A percentile compares a stretch with the other conserved stretches of the same genome.
phyloP scores from a whole-genome alignment of 345 rosid genomes.

The Aurinia saxatilis region DNA sequence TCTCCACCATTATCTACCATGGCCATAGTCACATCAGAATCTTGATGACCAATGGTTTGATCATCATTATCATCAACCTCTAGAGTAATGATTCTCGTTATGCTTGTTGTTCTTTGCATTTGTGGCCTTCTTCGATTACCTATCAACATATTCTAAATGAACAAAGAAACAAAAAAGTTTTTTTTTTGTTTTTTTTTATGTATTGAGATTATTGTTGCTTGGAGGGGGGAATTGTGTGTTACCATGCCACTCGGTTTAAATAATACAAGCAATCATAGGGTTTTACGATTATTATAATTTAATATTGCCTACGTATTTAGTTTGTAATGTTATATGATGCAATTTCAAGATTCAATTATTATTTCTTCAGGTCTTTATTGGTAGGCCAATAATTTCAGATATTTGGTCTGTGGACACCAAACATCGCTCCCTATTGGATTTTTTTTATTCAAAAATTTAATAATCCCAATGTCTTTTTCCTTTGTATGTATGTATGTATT shows the following conservation, averaged over 20 bases:
- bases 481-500: too few species aligned
- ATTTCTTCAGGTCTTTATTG: constrained; percentile 18
- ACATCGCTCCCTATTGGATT: background rate
- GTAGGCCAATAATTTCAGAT: constrained; percentile 29
- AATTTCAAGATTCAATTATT: constrained; percentile 15
- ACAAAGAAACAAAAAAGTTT: background rate
- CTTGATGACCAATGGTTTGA: constrained; percentile 5
- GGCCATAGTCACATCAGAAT: constrained; percentile 9
- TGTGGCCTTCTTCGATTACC: constrained; percentile 16
- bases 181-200: background rate
- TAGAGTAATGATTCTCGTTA: background rate
- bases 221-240: constrained; percentile 17
- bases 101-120: constrained; percentile 29
- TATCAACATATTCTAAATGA: constrained; percentile 12
- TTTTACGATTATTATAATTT: constrained; percentile 6
- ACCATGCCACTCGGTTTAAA: constrained; percentile 17
- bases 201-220: constrained; percentile 15
- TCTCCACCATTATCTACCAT: background rate
- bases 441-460: background rate
- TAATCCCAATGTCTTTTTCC: background rate
- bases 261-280: constrained; percentile 16
- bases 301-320: constrained; percentile 7
- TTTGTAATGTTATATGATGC: background rate
- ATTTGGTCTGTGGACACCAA: constrained; percentile 21
- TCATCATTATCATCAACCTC: constrained; percentile 2